Evolutionary conservation across 768 basidiomycete genomes (phyloP).

Genomic region (Pholiota molesta): DNA sequence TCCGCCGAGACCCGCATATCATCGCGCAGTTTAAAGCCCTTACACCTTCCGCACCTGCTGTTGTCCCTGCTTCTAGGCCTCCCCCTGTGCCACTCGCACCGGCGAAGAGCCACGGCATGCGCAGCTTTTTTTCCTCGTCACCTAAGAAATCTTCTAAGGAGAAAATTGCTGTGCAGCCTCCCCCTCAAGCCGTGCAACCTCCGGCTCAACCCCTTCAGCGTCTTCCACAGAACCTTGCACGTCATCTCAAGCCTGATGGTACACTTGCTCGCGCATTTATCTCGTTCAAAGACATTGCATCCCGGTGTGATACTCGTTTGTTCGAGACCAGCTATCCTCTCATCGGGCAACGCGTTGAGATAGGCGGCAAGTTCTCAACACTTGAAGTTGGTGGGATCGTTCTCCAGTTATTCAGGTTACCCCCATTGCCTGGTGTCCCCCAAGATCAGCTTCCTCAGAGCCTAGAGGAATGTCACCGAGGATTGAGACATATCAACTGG

Average conservation of each 20-base stretch:
- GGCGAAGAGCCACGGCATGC: slow-evolving; percentile 63
- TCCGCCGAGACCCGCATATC: slow-evolving; percentile 87
- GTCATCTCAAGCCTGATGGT: slow-evolving; percentile 84
- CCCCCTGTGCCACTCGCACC: slow-evolving; percentile 49
- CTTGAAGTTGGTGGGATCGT: slow-evolving; percentile 86
- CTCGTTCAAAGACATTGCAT: slow-evolving; percentile 84
- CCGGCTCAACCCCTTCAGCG: slow-evolving; percentile 41
- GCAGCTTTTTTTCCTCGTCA: slow-evolving; percentile 75
- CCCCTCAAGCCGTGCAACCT: slow-evolving; percentile 39
- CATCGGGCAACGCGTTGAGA: slow-evolving; percentile 72
- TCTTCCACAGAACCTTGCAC: slow-evolving; percentile 75
- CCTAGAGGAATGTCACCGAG: slow-evolving; percentile 89
- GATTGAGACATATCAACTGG: slow-evolving; percentile 89
- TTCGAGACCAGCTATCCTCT: slow-evolving; percentile 84
- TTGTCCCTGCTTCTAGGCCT: slow-evolving; percentile 28
- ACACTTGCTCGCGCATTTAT: slow-evolving; percentile 88
- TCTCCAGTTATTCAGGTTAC: slow-evolving; percentile 88
- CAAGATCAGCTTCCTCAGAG: slow-evolving; percentile 85
- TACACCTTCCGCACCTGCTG: slow-evolving; percentile 44
- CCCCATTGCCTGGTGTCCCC: slow-evolving; percentile 82
- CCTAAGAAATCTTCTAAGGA: slow-evolving; percentile 67
- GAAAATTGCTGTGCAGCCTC: slow-evolving; percentile 42
- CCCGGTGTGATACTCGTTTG: slow-evolving; percentile 80
- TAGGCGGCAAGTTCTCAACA: slow-evolving; percentile 59
- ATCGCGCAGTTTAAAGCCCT: slow-evolving; percentile 74